phyloP scores from a whole-genome alignment of 73 alveolate genomes.

The Paramecium sexaurelia region DNA sequence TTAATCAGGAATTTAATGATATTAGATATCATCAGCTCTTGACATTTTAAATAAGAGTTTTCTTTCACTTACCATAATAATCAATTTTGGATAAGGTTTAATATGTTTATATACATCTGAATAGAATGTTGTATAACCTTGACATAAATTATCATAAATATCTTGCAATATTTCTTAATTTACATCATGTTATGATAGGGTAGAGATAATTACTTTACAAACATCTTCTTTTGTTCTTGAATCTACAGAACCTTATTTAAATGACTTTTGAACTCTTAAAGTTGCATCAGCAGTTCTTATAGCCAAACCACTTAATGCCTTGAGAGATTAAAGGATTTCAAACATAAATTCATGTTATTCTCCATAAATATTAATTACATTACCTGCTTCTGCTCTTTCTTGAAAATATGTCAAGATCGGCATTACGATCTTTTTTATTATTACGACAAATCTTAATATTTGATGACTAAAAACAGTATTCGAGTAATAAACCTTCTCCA shows the following conservation, averaged over 20 bases:
- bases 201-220: neutral
- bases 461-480: conserved; percentile 16
- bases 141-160: neutral
- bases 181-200: conserved; percentile 11
- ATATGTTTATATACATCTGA: neutral
- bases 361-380: conserved; percentile 35
- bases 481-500: conserved; percentile 16
- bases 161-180: neutral
- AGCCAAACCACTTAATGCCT: neutral
- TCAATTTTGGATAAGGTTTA: conserved; percentile 16
- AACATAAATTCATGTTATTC: conserved; percentile 45
- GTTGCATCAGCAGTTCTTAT: conserved; percentile 32
- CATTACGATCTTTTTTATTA: neutral
- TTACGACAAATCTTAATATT: neutral
- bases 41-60: conserved; percentile 26
- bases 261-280: neutral
- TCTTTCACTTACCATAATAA: conserved; percentile 48
- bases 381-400: conserved; percentile 31
- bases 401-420: neutral
- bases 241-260: conserved; percentile 1
- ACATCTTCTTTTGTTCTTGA: conserved; percentile 36
- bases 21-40: conserved; percentile 34
- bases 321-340: conserved; percentile 8
- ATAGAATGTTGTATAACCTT: neutral
- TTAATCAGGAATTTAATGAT: conserved; percentile 40